Conservation (phyloP, 1,284 basidiomycete genomes). For the Fistulinella cinereoalba region DNA sequence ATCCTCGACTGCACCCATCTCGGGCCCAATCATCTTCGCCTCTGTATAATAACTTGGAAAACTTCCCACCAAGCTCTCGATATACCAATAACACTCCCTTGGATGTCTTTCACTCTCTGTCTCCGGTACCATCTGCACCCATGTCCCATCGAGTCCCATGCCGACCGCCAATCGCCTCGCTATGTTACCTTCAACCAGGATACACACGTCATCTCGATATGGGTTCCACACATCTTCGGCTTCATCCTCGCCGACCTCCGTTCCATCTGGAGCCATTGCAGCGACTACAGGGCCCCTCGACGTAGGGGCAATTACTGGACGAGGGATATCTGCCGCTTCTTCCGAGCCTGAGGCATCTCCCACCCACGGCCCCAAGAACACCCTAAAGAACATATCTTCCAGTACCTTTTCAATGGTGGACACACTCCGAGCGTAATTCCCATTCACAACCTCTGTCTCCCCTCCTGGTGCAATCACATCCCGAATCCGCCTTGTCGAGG, state of each 20-base stretch:
- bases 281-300: slow-evolving; percentile 9
- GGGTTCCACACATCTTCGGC: slow-evolving; percentile 41
- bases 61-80: slow-evolving; percentile 24
- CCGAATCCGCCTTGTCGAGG: slow-evolving; percentile 44
- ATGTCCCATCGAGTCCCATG: slow-evolving; percentile 49
- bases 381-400: slow-evolving; percentile 14
- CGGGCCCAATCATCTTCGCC: slow-evolving; percentile 4
- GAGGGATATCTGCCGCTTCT: slow-evolving; percentile 20
- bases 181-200: slow-evolving; percentile 47
- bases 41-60: slow-evolving; percentile 31
- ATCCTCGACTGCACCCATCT: slow-evolving; percentile 1
- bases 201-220: slow-evolving; percentile 47
- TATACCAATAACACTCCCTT: slow-evolving; percentile 26
- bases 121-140: slow-evolving; percentile 51
- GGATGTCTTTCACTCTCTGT: slow-evolving; percentile 16
- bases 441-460: slow-evolving; percentile 19
- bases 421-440: no score
- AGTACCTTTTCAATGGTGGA: slow-evolving; percentile 24
- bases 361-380: slow-evolving; percentile 33
- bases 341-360: slow-evolving; percentile 17
- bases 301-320: slow-evolving; percentile 17
- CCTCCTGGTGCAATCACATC: slow-evolving; percentile 32
- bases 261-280: slow-evolving; percentile 1
- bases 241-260: neutral
- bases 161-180: slow-evolving; percentile 44